Conservation (phyloP, 2,329 filamentous ascomycete species). For the Pseudofabraea citricarpa region DNA sequence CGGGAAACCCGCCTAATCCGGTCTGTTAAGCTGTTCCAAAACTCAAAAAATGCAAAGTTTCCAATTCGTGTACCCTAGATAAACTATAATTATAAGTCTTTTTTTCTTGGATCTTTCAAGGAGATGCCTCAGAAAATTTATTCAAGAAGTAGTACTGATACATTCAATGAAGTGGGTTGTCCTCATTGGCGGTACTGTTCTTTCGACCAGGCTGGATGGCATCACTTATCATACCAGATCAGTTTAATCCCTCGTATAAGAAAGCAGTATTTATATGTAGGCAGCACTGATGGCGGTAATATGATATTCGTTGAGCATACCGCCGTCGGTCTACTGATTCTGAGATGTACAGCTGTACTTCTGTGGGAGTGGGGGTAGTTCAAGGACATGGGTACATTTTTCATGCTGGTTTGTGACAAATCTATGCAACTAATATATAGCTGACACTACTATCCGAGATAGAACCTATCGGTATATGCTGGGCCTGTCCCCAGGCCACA, state of each 20-base stretch:
- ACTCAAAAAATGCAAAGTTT: no score
- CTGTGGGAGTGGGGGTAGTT: constrained; percentile 44
- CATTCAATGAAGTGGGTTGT: constrained; percentile 46
- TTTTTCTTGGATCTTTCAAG: no score
- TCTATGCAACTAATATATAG: no score
- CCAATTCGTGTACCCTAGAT: no score
- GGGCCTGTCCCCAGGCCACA: background rate
- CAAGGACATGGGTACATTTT: constrained; percentile 48
- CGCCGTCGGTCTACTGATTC: no score
- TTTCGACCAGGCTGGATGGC: constrained; percentile 48
- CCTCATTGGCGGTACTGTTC: constrained; percentile 39
- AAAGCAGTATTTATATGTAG: background rate
- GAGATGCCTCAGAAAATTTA: no score
- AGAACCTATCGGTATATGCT: constrained; percentile 23
- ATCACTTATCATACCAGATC: constrained; percentile 21
- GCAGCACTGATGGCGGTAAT: constrained; percentile 39
- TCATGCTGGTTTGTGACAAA: constrained; percentile 26
- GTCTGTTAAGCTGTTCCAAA: no score
- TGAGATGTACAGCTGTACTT: constrained; percentile 47
- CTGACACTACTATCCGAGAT: constrained; percentile 8
- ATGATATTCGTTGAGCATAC: constrained; percentile 48
- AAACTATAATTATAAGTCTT: no score
- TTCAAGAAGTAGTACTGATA: no score
- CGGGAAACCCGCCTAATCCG: no score
- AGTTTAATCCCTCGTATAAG: no score